Conservation (phyloP, 192 early-diverging fungal species). For the Radiomyces spectabilis region DNA sequence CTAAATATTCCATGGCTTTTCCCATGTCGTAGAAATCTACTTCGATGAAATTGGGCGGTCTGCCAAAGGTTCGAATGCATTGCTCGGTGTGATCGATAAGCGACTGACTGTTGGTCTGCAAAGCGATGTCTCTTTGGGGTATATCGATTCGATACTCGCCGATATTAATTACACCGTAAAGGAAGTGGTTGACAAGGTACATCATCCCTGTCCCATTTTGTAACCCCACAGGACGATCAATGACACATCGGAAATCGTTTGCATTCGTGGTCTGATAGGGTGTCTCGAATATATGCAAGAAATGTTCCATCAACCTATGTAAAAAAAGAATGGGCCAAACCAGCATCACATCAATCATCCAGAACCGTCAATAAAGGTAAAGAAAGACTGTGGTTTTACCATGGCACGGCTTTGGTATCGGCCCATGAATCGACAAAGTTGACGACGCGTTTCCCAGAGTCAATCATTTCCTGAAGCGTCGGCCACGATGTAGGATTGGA, state of each 20-base stretch:
- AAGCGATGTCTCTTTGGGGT: constrained; percentile 35
- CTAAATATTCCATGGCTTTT: constrained; percentile 35
- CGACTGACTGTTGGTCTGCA: constrained; percentile 40
- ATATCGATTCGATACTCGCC: constrained; percentile 25
- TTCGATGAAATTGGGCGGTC: constrained; percentile 58
- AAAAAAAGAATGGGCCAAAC: not conserved
- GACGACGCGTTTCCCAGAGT: constrained; percentile 53
- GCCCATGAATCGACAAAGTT: constrained; percentile 48
- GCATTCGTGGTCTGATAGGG: constrained; percentile 41
- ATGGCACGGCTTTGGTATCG: constrained; percentile 42
- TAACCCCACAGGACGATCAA: constrained; percentile 38
- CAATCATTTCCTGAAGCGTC: constrained; percentile 57
- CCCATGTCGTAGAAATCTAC: constrained; percentile 67
- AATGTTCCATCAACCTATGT: constrained; percentile 49
- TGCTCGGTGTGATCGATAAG: constrained; percentile 45
- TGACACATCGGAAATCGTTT: constrained; percentile 39
- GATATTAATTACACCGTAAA: constrained; percentile 34
- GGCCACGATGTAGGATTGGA: constrained; percentile 57
- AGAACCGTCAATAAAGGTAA: not conserved
- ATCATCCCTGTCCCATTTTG: constrained; percentile 24
- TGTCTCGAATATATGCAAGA: constrained; percentile 56
- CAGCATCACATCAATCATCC: not conserved
- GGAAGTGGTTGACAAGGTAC: constrained; percentile 68
- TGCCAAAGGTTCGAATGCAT: constrained; percentile 30
- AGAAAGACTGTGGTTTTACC: constrained; percentile 31